Conservation (phyloP, 345 rosid species). For the Pistacia integerrima region DNA sequence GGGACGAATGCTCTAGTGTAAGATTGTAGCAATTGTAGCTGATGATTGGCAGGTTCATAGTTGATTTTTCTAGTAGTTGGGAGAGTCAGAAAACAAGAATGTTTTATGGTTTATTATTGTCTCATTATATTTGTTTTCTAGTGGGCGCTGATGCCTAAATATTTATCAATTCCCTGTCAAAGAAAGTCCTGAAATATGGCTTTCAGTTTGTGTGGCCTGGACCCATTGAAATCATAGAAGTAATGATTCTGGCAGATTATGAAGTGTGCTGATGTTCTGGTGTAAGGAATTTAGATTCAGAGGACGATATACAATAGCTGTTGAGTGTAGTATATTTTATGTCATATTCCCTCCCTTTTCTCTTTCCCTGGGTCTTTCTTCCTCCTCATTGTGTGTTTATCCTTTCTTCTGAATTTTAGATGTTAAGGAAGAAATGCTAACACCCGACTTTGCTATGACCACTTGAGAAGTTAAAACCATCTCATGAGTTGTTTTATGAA, state of each 20-base stretch:
- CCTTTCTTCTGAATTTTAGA: background rate
- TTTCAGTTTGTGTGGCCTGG: background rate
- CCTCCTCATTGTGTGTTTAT: background rate
- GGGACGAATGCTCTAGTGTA: background rate
- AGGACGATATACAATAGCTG: background rate
- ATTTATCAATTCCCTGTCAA: background rate
- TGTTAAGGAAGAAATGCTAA: background rate
- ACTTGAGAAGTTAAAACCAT: constrained; percentile 1
- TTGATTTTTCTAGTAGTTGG: background rate
- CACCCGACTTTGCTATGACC: background rate
- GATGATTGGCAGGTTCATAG: background rate
- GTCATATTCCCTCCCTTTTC: background rate
- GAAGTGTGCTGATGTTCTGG: background rate
- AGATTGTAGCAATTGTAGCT: background rate
- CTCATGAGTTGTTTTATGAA: background rate
- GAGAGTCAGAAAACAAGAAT: background rate
- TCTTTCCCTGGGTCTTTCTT: background rate
- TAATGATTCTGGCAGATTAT: background rate
- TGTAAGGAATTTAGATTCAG: background rate
- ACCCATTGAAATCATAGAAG: background rate
- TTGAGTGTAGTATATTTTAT: background rate
- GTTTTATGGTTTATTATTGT: background rate
- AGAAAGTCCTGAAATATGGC: background rate
- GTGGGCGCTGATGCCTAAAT: background rate
- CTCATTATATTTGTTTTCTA: background rate